Base-by-base conservation (phyloP, 139 green algal species). In the Closterium sp. region DNA sequence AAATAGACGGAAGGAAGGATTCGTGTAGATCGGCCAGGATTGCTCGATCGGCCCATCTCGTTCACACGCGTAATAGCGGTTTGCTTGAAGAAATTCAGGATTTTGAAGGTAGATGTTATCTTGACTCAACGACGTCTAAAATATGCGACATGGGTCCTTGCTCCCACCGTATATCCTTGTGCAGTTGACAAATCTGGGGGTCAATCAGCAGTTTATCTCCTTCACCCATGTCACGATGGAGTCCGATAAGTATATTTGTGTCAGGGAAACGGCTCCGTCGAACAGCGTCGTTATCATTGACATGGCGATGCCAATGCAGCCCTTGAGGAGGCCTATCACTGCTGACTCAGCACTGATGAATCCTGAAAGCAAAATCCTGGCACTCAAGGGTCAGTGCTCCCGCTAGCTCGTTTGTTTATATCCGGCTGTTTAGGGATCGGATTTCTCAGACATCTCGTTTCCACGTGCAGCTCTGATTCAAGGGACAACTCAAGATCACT, bases 171-270 rank as follows among this genome's bases (percentile, higher is more conserved):
- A 35, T 30, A 55, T 36, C 31, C n/a, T 34, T 85, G 34, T 32
- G 95, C 96, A 99, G 98, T 95, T 99, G 66, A 94, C 97, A 31
- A 96, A 93, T 88, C 92, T 98, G 32, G 98, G 98, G 33, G 96
- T 99, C 64, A 96, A 97, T 55, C 94, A 96, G 85, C 95, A 98
- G 66, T 97, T 97, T 90, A 98, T 99, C 93, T 97, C 97, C 32
- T 99, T 99, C 96, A 98, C 97, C 88, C 98, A 98, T 95, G 96
- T 98, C 33, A 98, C 98, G 2, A 97, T 99, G 96, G 97, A 99
- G 96, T 97, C 93, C 9, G 97, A 99, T 30, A 99, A 98, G 95
- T 99, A 96, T 92, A 97, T 99, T 76, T 99, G 97, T 91, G 96
- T 99, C 6, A 96, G 98, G 4, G 98, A 99, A 95, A 98, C 97